Evolutionary conservation across 2,329 filamentous ascomycete genomes (phyloP), one percentile per base, ranked within the genome.

Genomic region (Talaromyces sp.): DNA sequence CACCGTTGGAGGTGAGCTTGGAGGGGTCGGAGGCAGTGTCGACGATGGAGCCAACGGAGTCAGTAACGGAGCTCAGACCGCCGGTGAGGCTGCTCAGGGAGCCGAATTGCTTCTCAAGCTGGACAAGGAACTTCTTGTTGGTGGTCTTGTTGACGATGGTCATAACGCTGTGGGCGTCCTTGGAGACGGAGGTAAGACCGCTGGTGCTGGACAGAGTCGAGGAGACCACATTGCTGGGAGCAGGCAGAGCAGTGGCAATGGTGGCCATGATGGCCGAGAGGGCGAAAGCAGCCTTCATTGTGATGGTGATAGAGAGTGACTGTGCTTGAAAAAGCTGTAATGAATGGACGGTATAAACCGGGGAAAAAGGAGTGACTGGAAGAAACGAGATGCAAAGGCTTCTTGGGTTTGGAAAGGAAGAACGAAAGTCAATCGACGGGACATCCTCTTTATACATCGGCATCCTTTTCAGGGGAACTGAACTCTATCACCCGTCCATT

Each of bases 281-380:
- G 42, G 60, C 51, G 51, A 64, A 62, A 19, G 60, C 50, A 27
- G 36, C 36, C 54, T 62, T 64, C 61, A 64, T 64, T 16, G 51
- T 62, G 52, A 44, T 45, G 33, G 43, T 37, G n/a, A n/a, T n/a
- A 61, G 51, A 44, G 53, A 62, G 52, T 55, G 59, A 56, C 52
- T 56, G 51, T 52, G 49, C 43, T 59, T 50, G 37, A 42, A 50
- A 55, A 56, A 54, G 54, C 52, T 49, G 50, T 45, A 62, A 62
- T 45, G 59, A 56, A 55, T 62, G 55, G 58, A 61, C 56, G 56
- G 56, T 61, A 59, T 61, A 30, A 37, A 58, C 56, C 58, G 49
- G 41, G 40, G 40, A 44, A 24, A 36, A 62, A 57, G 22, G 58
- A 58, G 45, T 54, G 56, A 56, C 51, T 57, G 50, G 47, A 56